These are phyloP conservation scores for Penicillium sp. DNA, from an alignment of 2,329 filamentous ascomycete species.

Conservation along the genomic window DNA sequence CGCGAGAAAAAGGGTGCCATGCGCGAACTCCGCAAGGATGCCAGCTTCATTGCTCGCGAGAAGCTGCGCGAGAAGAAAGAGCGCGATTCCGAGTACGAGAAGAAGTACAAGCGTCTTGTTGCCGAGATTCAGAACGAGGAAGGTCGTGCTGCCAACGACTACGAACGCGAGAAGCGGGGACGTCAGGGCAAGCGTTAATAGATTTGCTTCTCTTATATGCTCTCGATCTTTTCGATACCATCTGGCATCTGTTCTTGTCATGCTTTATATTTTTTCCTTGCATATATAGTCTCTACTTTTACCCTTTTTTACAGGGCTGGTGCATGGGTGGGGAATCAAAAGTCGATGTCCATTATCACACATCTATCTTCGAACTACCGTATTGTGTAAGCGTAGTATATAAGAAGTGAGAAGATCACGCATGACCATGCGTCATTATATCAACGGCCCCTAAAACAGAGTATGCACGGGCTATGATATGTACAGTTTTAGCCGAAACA, in stretches of 20 bases:
- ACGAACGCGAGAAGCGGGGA: slow-evolving; percentile 79
- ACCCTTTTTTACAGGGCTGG: slow-evolving; percentile 14
- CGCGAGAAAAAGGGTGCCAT: slow-evolving; percentile 92
- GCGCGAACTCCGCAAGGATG: slow-evolving; percentile 91
- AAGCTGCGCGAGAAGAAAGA: slow-evolving; percentile 89
- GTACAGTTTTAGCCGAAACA: not conserved
- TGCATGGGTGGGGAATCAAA: slow-evolving; percentile 26
- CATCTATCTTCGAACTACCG: not conserved
- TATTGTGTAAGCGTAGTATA: not conserved
- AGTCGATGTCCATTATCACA: slow-evolving; percentile 12
- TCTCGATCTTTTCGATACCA: slow-evolving; percentile 4
- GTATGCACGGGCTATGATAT: not conserved
- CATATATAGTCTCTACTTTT: slow-evolving; percentile 9
- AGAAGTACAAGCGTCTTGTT: slow-evolving; percentile 88
- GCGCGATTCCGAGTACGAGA: slow-evolving; percentile 89
- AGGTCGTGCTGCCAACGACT: slow-evolving; percentile 79
- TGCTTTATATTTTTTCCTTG: slow-evolving; percentile 11
- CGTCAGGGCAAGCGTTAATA: slow-evolving; percentile 63
- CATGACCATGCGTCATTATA: not conserved
- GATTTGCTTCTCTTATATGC: not conserved
- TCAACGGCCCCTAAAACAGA: not conserved
- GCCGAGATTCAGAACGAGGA: slow-evolving; percentile 96
- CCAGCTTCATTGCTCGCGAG: slow-evolving; percentile 88
- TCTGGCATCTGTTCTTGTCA: slow-evolving; percentile 3
- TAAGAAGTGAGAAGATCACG: not conserved